A percentile compares a stretch with the other conserved stretches of the same genome.
Evolutionary conservation across 495 filamentous ascomycete species (phyloP).

Genomic region (Penicillium mononematosum): DNA sequence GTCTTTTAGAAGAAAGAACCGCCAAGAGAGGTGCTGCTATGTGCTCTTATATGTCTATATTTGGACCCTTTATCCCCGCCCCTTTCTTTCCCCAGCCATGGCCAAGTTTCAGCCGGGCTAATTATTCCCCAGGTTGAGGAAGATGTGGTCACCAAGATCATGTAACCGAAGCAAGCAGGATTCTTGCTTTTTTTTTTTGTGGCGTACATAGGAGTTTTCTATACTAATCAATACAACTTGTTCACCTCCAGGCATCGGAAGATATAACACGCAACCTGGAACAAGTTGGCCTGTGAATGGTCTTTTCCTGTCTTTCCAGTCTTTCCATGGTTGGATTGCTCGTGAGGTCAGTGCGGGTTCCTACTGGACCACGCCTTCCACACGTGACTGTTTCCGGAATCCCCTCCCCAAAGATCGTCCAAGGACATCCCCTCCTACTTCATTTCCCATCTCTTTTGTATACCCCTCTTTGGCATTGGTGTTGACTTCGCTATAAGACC

Average conservation of each 20-base stretch:
- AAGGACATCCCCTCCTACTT: background rate
- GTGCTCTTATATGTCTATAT: conserved; percentile 6
- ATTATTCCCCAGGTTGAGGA: conserved; percentile 82
- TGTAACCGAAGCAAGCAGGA: conserved; percentile 55
- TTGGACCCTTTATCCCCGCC: background rate
- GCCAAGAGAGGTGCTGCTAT: conserved; percentile 4
- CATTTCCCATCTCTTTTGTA: background rate
- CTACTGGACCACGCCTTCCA: conserved; percentile 38
- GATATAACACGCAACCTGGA: conserved; percentile 31
- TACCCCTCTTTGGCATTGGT: background rate
- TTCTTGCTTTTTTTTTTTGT: conserved; percentile 22
- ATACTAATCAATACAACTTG: conserved; percentile 43
- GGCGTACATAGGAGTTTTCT: conserved; percentile 37
- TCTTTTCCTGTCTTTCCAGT: background rate
- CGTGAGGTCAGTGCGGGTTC: conserved; percentile 45
- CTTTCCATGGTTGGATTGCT: conserved; percentile 26
- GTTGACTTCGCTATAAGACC: background rate
- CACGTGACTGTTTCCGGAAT: conserved; percentile 43
- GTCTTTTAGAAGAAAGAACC: background rate
- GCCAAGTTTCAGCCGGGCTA: conserved; percentile 46
- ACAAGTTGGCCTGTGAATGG: conserved; percentile 29
- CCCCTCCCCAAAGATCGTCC: conserved; percentile 5
- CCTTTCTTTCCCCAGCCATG: conserved; percentile 7
- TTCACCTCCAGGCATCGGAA: conserved; percentile 34
- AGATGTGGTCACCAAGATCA: conserved; percentile 89